phyloP scores from a whole-genome alignment of 768 basidiomycete species.

The Hirschioporus abietinus region DNA sequence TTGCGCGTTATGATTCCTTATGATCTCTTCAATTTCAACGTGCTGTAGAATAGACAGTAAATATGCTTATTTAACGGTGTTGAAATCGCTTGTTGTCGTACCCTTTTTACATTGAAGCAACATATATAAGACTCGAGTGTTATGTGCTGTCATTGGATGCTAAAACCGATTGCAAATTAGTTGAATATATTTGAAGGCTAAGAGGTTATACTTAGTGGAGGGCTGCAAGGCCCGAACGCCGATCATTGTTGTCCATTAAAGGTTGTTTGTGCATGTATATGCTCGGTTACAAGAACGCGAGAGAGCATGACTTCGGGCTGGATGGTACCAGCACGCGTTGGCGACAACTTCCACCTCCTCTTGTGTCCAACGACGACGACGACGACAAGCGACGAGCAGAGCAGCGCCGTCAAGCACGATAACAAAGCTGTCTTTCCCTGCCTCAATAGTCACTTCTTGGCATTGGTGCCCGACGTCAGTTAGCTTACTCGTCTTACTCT shows the following conservation, averaged over 20 bases:
- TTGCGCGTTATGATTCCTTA: not conserved
- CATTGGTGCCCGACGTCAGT: not conserved
- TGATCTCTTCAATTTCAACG: not conserved
- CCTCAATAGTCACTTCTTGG: not conserved
- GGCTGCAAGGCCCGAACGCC: not conserved
- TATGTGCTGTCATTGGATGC: not conserved
- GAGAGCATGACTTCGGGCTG: not conserved
- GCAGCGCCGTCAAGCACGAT: not conserved
- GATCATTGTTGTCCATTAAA: not conserved
- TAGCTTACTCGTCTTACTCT: not conserved
- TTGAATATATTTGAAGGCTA: not conserved
- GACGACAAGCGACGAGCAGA: not conserved
- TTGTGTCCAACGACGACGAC: not conserved
- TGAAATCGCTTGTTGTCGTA: not conserved
- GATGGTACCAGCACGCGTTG: not conserved
- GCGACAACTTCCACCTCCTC: not conserved
- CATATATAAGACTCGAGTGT: not conserved
- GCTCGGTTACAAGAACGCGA: not conserved
- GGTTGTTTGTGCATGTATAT: not conserved
- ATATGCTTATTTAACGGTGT: too few species aligned
- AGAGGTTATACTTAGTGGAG: not conserved
- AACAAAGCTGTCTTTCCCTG: not conserved
- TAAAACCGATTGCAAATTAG: not conserved
- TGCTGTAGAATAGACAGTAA: too few species aligned
- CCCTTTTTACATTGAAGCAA: not conserved